These are phyloP conservation scores for Candida pseudoviswanathii DNA, from an alignment of 1,139 yeast species.

Conservation along the genomic window DNA sequence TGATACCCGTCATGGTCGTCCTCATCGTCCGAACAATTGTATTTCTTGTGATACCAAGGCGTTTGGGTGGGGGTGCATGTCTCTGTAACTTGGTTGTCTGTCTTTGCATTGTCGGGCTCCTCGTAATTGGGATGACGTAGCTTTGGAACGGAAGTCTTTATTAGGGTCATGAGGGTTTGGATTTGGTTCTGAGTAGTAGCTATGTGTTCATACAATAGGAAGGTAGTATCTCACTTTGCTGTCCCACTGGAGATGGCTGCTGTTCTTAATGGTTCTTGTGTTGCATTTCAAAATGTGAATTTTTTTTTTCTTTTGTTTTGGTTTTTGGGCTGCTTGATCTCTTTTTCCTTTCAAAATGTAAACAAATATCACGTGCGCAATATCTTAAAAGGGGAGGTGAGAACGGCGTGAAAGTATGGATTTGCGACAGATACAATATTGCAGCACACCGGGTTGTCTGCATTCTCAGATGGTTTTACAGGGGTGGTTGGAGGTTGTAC, in stretches of 20 bases:
- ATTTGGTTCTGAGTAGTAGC: not conserved
- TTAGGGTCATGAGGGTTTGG: slow-evolving; percentile 1
- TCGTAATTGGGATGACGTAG: slow-evolving; percentile 4
- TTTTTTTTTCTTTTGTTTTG: not conserved
- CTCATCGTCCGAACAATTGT: slow-evolving; percentile 6
- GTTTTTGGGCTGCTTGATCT: not conserved
- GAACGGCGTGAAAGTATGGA: not conserved
- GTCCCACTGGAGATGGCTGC: not conserved
- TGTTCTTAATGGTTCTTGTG: not conserved
- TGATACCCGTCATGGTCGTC: not conserved
- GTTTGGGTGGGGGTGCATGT: slow-evolving; percentile 6
- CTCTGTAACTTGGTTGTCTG: not conserved
- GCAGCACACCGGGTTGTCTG: too few species aligned
- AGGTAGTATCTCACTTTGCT: not conserved
- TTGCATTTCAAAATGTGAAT: not conserved
- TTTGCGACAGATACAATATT: too few species aligned
- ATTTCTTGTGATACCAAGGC: slow-evolving; percentile 12
- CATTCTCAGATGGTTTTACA: too few species aligned
- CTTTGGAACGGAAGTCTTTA: slow-evolving; percentile 7
- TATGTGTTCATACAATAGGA: not conserved
- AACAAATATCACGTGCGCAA: not conserved
- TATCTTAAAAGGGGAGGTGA: not conserved
- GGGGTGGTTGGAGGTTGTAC: too few species aligned
- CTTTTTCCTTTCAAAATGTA: not conserved
- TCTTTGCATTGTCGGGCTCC: not conserved